Evolutionary conservation across 2,329 filamentous ascomycete species (phyloP), one percentile per base, ranked within the genome.

Genomic region (Colletotrichum orbiculare): DNA sequence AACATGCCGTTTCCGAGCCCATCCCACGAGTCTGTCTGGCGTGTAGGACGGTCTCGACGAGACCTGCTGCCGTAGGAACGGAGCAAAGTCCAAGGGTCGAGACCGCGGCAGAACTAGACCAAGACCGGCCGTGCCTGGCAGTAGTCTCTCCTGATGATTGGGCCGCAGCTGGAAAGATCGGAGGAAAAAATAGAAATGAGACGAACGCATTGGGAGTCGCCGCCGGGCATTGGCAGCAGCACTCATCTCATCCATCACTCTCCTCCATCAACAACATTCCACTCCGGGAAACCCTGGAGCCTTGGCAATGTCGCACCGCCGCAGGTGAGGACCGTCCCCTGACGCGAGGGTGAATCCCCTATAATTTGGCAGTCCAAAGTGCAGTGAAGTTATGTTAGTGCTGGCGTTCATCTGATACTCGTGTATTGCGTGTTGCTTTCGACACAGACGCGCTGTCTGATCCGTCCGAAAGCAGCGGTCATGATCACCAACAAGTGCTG

Each of bases 241-340:
- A 25, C 25, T 25, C 25, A 52, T 52, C 50, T 34, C 17, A 42
- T 49, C 43, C 10, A 35, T 15, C 57, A 61, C 55, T 52, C 52
- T 11, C 46, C 34, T 35, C 49, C 25, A 25, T 25, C 25, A 25
- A 37, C 25, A 46, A 15, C 17, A 11, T 41, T 17, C 45, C 46
- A 47, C 54, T 49, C 11, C 43, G 55, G 54, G 41, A 35, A 52
- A 52, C 35, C 25, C 39, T 48, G 37, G 17, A 42, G 17, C 37
- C 59, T 66, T 66, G 63, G 63, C 63, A 57, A 7, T 57, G 38
- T 53, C 53, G 58, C 62, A 62, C 52, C 52, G 48, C 15, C 25
- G 41, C 12, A 56, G 63, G 46, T 63, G 59, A 57, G 56, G 38
- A 48, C 45, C 33, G 34, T n/a, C 54, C 56, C 55, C 61, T 64